Evolutionary conservation across 768 basidiomycete genomes (phyloP).

Genomic region (Auriscalpium vulgare): DNA sequence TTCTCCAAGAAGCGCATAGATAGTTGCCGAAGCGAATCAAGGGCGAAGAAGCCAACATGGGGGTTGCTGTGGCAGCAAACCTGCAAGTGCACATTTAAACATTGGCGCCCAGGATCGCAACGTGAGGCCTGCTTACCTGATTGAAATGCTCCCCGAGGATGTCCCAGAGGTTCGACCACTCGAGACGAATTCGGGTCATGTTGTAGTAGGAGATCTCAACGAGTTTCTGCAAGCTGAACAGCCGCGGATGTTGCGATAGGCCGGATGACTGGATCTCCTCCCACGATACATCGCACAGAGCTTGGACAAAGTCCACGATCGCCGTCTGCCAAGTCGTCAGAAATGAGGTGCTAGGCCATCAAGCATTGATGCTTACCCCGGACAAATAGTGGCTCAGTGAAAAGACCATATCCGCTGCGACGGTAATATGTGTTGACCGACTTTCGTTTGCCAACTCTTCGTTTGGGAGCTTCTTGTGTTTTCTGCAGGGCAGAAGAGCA

Average conservation of each 20-base stretch:
- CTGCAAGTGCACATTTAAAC: slow-evolving; percentile 33
- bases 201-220: slow-evolving; percentile 99
- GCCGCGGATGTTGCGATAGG: slow-evolving; percentile 83
- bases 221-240: slow-evolving; percentile 96
- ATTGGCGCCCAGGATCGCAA: neutral
- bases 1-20: slow-evolving; percentile 99
- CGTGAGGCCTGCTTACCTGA: slow-evolving; percentile 51
- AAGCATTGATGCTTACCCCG: slow-evolving; percentile 54
- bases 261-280: slow-evolving; percentile 98
- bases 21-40: slow-evolving; percentile 92
- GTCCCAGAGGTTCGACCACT: slow-evolving; percentile 98
- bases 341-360: neutral
- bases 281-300: slow-evolving; percentile 96
- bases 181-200: slow-evolving; percentile 95
- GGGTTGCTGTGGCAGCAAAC: slow-evolving; percentile 98
- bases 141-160: slow-evolving; percentile 99
- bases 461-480: slow-evolving; percentile 58
- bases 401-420: slow-evolving; percentile 99
- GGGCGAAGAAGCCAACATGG: slow-evolving; percentile 91
- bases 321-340: slow-evolving; percentile 53
- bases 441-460: slow-evolving; percentile 97
- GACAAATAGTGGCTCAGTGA: slow-evolving; percentile 91
- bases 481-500: slow-evolving; percentile 8
- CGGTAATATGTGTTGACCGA: slow-evolving; percentile 94
- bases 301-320: slow-evolving; percentile 95